Evolutionary conservation across 257 asterid species (phyloP).

Genomic region (Capsicum chinense): DNA sequence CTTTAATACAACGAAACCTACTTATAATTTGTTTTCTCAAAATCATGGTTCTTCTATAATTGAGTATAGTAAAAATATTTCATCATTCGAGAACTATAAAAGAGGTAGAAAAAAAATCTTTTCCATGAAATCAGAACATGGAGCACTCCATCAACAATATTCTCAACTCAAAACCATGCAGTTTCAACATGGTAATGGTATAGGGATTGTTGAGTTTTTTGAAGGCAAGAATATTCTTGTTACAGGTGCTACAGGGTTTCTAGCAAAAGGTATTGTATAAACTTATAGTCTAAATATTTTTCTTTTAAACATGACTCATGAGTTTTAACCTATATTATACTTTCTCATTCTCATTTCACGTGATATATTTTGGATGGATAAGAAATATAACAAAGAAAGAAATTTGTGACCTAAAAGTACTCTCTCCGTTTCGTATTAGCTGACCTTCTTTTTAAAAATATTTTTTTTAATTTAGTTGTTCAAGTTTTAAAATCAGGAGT

Average conservation of each 20-base stretch:
- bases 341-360: background rate
- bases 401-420: no score
- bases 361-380: no score
- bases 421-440: no score
- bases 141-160: background rate
- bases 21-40: background rate
- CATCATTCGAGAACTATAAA: background rate
- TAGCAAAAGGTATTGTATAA: constrained; percentile 60
- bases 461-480: no score
- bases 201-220: constrained; percentile 57
- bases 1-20: background rate
- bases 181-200: constrained; percentile 36
- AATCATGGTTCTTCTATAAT: background rate
- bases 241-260: constrained; percentile 73
- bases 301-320: background rate
- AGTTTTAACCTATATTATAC: background rate
- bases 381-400: no score
- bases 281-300: no score
- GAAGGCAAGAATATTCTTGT: constrained; percentile 55
- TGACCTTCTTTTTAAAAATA: no score
- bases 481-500: no score
- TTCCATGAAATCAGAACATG: background rate
- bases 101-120: background rate
- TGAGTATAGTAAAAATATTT: background rate
- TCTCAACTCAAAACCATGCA: background rate